Percentiles rank a stretch among this genome's conserved stretches.
phyloP scores from a whole-genome alignment of 768 basidiomycete genomes.

The Xerocomellus amylosporus region DNA sequence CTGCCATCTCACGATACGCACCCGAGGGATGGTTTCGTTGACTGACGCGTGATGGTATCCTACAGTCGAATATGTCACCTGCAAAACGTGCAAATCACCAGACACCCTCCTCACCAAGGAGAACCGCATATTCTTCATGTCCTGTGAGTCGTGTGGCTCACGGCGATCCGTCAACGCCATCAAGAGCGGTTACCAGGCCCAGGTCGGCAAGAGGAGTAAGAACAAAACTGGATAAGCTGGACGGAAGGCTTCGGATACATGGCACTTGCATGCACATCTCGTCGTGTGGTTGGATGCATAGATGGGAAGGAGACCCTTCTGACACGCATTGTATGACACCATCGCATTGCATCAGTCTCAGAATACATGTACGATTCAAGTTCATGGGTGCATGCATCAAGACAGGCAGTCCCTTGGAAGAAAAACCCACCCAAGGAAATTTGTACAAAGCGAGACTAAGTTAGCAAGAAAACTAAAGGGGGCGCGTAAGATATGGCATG shows the following conservation, averaged over 20 bases:
- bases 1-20: not conserved
- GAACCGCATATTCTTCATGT: slow-evolving; percentile 98
- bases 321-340: slow-evolving; percentile 12
- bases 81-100: slow-evolving; percentile 99
- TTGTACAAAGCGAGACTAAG: slow-evolving; percentile 12
- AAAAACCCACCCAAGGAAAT: not conserved
- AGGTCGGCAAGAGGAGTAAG: slow-evolving; percentile 85
- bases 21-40: not conserved
- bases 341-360: slow-evolving; percentile 21
- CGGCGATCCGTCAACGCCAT: slow-evolving; percentile 91
- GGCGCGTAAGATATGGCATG: slow-evolving; percentile 14
- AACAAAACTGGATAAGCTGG: slow-evolving; percentile 66
- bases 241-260: slow-evolving; percentile 19
- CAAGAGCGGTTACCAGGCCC: slow-evolving; percentile 98
- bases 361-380: slow-evolving; percentile 22
- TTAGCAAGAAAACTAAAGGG: slow-evolving; percentile 12
- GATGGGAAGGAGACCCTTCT: not conserved
- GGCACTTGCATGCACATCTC: not conserved
- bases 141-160: slow-evolving; percentile 88
- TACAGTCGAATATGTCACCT: slow-evolving; percentile 95
- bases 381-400: slow-evolving; percentile 7
- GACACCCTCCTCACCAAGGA: slow-evolving; percentile 97
- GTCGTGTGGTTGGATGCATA: not conserved
- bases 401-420: not conserved
- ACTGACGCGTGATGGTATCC: not conserved